These are phyloP conservation scores for Didymella lethalis DNA, from an alignment of 2,329 filamentous ascomycete genomes.

Conservation along the genomic window DNA sequence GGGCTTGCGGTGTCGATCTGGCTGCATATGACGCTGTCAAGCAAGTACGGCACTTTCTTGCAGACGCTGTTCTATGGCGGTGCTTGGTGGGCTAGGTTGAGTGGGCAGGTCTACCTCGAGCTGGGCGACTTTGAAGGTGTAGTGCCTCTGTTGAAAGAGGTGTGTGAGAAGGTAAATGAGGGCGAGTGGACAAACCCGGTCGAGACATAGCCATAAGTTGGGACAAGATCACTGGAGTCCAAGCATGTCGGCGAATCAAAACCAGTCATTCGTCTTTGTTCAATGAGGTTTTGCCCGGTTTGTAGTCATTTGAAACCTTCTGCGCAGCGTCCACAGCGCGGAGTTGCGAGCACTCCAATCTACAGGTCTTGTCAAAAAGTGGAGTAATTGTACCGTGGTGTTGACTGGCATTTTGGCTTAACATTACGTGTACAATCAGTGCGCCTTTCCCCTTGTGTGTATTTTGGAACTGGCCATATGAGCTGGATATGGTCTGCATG, in stretches of 20 bases:
- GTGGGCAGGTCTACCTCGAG: conserved; percentile 86
- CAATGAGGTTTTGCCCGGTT: background rate
- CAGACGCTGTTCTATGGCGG: conserved; percentile 68
- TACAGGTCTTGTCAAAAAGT: background rate
- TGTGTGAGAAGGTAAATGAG: conserved; percentile 62
- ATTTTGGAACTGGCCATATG: too few relatives aligned
- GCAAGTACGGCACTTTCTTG: conserved; percentile 76
- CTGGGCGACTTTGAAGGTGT: conserved; percentile 78
- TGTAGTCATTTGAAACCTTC: background rate
- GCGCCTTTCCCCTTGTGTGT: too few relatives aligned
- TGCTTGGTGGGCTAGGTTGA: conserved; percentile 75
- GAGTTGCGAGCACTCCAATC: background rate
- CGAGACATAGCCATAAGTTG: background rate
- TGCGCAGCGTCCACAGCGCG: background rate
- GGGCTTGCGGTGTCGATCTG: conserved; percentile 49
- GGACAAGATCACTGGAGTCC: background rate
- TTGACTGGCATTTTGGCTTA: background rate
- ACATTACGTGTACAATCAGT: background rate
- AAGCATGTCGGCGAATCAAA: background rate
- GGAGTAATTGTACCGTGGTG: background rate
- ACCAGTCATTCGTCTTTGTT: background rate
- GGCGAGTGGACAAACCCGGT: conserved; percentile 49
- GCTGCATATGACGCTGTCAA: conserved; percentile 53
- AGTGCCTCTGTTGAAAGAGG: conserved; percentile 64
- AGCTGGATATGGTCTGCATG: too few relatives aligned